Evolutionary conservation across 768 basidiomycete species (phyloP), one percentile per base, ranked within the genome.

Genomic region (Tulasnella sp.): DNA sequence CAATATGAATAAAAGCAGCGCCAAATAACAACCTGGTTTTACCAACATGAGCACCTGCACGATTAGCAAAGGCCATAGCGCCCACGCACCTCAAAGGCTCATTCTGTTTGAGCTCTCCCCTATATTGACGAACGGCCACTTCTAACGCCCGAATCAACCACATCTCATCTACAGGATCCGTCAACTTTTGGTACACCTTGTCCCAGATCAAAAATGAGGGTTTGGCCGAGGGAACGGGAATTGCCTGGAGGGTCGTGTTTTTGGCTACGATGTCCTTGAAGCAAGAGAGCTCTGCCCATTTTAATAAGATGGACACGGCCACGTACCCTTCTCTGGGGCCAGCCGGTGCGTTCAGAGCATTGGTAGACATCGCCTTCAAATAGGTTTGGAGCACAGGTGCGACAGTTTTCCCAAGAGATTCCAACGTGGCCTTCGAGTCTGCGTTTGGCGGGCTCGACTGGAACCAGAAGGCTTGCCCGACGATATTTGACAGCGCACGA

Each of bases 181-280:
- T 83, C 19, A 91, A 79, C 81, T 93, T 94, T 77, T 90, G 88
- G 80, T 94, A 95, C 0, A 93, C 89, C 81, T 93, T 95, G 73
- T 97, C 95, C 89, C 89, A 94, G 17, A 96, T 79, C 52, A 98
- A 82, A 84, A 97, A 97, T 1, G 92, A 91, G 0, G 94, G 92
- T 81, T 94, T 97, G 31, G 87, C 83, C 17, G 85, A 83, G 0
- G 89, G 82, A 25, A 82, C 36, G 12, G 73, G 78, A 45, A 85
- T 76, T 11, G 77, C 76, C 38, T 81, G 79, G 36, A 84, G 67
- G 22, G 79, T 79, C 0, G 82, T 67, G 67, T 83, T 83, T 29
- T 78, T 72, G 11, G 78, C 45, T 40, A 52, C n/a, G 5, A 29
- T 64, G 22, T 54, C 73, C 39, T 74, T 74, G 73, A 74, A 74